These are phyloP conservation scores for Macroventuria anomochaeta DNA, from an alignment of 2,329 filamentous ascomycete genomes.

Conservation along the genomic window DNA sequence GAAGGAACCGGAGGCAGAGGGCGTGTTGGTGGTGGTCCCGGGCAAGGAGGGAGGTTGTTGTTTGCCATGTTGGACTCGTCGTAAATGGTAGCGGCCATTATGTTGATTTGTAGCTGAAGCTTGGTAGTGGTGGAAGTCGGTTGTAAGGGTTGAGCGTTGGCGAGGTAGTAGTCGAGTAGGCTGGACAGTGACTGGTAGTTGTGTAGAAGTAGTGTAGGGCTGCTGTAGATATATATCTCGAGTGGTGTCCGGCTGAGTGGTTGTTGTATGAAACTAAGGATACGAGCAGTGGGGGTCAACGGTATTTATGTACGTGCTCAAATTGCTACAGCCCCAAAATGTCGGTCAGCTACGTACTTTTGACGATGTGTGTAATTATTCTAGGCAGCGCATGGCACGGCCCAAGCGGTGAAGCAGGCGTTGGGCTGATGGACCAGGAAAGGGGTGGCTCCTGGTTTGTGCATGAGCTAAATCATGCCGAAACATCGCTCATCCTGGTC, in stretches of 20 bases:
- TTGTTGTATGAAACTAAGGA: slow-evolving; percentile 43
- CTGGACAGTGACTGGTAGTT: slow-evolving; percentile 20
- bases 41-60: slow-evolving; percentile 56
- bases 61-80: slow-evolving; percentile 49
- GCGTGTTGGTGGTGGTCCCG: slow-evolving; percentile 56
- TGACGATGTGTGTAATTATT: slow-evolving; percentile 51
- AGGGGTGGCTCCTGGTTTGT: slow-evolving; percentile 49
- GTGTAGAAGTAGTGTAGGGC: slow-evolving; percentile 16
- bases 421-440: slow-evolving; percentile 48
- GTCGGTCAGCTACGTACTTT: slow-evolving; percentile 51
- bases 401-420: slow-evolving; percentile 50
- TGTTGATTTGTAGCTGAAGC: slow-evolving; percentile 20
- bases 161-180: slow-evolving; percentile 14
- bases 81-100: slow-evolving; percentile 47
- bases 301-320: slow-evolving; percentile 51
- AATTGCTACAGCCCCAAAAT: slow-evolving; percentile 46
- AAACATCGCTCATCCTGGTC: slow-evolving; percentile 49
- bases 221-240: slow-evolving; percentile 28
- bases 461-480: slow-evolving; percentile 46
- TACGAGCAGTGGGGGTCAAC: slow-evolving; percentile 37
- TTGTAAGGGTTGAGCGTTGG: slow-evolving; percentile 12
- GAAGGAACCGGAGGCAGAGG: slow-evolving; percentile 56
- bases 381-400: slow-evolving; percentile 46
- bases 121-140: slow-evolving; percentile 10
- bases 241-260: slow-evolving; percentile 29